Percentiles rank a stretch among this genome's conserved stretches.
These are phyloP conservation scores for Sclerotinia subarctica DNA, from an alignment of 2,329 filamentous ascomycete species.

Conservation along the genomic window DNA sequence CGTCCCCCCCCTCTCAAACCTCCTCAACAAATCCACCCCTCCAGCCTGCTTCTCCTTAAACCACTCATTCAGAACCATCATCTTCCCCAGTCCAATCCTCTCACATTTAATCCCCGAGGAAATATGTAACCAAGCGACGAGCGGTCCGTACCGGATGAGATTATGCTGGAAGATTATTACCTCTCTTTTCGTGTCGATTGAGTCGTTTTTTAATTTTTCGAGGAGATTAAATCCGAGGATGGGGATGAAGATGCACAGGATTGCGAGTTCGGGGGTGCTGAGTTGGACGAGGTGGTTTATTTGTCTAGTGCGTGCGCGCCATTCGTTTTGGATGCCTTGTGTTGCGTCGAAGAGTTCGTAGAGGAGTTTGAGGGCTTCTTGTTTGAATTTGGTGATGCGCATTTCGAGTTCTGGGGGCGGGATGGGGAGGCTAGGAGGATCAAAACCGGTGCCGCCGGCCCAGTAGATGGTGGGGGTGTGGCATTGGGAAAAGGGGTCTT, in stretches of 20 bases:
- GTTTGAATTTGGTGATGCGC: conserved; percentile 2
- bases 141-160: conserved; percentile 2
- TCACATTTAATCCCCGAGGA: neutral
- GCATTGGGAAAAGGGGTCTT: conserved; percentile 15
- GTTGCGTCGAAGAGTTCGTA: conserved; percentile 9
- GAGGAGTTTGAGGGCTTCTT: conserved; percentile 3
- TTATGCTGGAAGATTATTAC: conserved; percentile 7
- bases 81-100: neutral
- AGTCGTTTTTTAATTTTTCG: neutral
- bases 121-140: conserved; percentile 13
- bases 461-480: neutral
- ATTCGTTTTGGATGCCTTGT: neutral
- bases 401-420: neutral
- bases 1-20: neutral
- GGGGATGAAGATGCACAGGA: conserved; percentile 11
- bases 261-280: neutral
- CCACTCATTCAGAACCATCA: conserved; percentile 6
- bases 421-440: neutral
- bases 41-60: neutral
- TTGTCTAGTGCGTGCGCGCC: neutral
- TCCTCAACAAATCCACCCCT: neutral
- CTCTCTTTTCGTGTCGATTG: neutral
- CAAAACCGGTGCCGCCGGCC: neutral
- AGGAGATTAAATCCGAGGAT: neutral
- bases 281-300: neutral